Conservation (phyloP, 305 asterid genomes). For the Nicotiana rustica region DNA sequence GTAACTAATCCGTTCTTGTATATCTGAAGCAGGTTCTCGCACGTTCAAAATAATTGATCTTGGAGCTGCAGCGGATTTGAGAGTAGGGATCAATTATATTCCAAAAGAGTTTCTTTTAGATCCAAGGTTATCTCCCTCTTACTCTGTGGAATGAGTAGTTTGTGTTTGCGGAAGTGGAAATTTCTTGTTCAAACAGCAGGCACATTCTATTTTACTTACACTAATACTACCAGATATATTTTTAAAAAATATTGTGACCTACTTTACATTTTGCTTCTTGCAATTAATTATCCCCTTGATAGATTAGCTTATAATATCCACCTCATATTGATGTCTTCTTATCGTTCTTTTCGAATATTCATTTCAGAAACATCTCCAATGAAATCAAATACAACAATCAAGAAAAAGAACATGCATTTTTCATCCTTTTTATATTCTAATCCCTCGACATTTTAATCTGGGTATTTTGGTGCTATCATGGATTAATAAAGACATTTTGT, state of each 20-base stretch:
- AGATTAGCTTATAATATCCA: background rate
- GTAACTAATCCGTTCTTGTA: background rate
- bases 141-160: background rate
- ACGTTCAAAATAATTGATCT: conserved; percentile 92
- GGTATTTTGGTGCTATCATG: background rate
- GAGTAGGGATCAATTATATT: conserved; percentile 96
- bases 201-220: background rate
- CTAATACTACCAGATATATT: background rate
- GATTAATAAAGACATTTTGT: background rate
- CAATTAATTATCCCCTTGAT: conserved; percentile 20
- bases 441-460: background rate
- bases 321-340: background rate
- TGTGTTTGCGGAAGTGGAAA: background rate
- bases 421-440: conserved; percentile 23
- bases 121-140: conserved; percentile 68
- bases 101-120: conserved; percentile 94
- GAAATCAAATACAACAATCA: conserved; percentile 10
- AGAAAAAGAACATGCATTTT: background rate
- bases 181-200: background rate
- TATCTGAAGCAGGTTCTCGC: conserved; percentile 67
- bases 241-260: background rate
- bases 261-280: background rate
- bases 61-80: conserved; percentile 96
- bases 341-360: background rate
- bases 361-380: background rate